phyloP scores from a whole-genome alignment of 2,329 filamentous ascomycete genomes.

The Catunica adiposa region DNA sequence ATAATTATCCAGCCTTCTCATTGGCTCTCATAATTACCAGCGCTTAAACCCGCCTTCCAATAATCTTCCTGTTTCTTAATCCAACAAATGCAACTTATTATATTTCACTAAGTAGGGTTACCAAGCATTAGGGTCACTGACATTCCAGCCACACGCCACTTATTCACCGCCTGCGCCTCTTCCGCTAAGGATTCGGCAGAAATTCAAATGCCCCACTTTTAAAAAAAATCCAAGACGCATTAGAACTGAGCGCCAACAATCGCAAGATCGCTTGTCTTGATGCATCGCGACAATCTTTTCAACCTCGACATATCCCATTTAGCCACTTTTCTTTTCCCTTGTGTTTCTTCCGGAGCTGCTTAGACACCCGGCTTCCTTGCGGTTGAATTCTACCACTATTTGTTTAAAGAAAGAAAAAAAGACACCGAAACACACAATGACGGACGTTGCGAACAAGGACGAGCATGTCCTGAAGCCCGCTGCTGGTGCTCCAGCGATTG shows the following conservation, averaged over 20 bases:
- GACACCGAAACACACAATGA: slow-evolving; percentile 21
- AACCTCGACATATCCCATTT: not conserved
- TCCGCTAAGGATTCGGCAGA: slow-evolving; percentile 1
- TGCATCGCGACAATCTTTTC: not conserved
- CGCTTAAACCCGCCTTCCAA: too few species aligned
- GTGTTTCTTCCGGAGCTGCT: not conserved
- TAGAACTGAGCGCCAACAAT: not conserved
- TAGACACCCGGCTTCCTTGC: not conserved
- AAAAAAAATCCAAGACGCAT: slow-evolving; percentile 6
- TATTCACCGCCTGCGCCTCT: not conserved
- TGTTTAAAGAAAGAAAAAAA: not conserved
- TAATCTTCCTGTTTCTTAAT: too few species aligned
- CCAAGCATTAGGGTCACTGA: too few species aligned
- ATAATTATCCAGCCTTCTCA: too few species aligned
- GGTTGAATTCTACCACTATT: not conserved
- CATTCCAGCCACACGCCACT: not conserved
- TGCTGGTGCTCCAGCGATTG: slow-evolving; percentile 57
- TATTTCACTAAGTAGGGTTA: too few species aligned
- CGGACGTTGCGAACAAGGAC: slow-evolving; percentile 35
- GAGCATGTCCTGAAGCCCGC: slow-evolving; percentile 89
- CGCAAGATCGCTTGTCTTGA: not conserved
- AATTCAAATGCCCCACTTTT: slow-evolving; percentile 7
- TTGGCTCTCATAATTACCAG: too few species aligned
- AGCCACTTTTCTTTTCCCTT: not conserved
- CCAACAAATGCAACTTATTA: too few species aligned